Conservation (phyloP, 2,329 filamentous ascomycete genomes). For the Microdochium nivale region DNA sequence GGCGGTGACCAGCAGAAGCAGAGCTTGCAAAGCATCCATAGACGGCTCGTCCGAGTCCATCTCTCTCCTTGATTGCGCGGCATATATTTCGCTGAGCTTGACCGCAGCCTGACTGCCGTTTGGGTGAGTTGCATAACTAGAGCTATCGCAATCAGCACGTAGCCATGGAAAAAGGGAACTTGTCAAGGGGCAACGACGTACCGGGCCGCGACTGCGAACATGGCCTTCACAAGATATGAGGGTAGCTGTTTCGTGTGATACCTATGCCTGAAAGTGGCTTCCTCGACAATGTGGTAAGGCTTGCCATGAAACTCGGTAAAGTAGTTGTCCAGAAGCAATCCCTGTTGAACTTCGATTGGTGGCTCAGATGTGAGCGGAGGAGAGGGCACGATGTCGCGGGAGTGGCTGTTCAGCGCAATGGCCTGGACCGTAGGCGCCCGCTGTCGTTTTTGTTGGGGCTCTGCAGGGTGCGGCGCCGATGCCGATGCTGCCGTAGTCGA, state of each 20-base stretch:
- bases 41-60: slow-evolving; percentile 76
- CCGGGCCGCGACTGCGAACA: slow-evolving; percentile 56
- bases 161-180: not conserved
- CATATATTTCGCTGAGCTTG: slow-evolving; percentile 63
- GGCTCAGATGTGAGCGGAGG: slow-evolving; percentile 33
- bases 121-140: slow-evolving; percentile 61
- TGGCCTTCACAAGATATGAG: slow-evolving; percentile 41
- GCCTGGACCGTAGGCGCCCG: slow-evolving; percentile 24
- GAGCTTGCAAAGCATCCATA: slow-evolving; percentile 66
- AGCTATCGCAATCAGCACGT: not conserved
- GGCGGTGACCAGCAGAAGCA: slow-evolving; percentile 66
- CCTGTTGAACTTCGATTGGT: slow-evolving; percentile 41
- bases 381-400: slow-evolving; percentile 26
- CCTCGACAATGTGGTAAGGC: slow-evolving; percentile 74
- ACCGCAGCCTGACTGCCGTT: slow-evolving; percentile 60
- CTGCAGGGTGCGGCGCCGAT: slow-evolving; percentile 13
- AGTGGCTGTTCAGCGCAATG: slow-evolving; percentile 23
- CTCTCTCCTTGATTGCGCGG: slow-evolving; percentile 56
- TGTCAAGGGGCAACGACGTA: slow-evolving; percentile 22
- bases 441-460: slow-evolving; percentile 31
- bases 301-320: slow-evolving; percentile 74
- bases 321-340: slow-evolving; percentile 67
- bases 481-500: slow-evolving; percentile 14
- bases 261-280: slow-evolving; percentile 63
- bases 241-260: slow-evolving; percentile 61